Evolutionary conservation across 345 rosid genomes (phyloP), one percentile per base, ranked within the genome.

Genomic region (Gossypium ekmanianum): DNA sequence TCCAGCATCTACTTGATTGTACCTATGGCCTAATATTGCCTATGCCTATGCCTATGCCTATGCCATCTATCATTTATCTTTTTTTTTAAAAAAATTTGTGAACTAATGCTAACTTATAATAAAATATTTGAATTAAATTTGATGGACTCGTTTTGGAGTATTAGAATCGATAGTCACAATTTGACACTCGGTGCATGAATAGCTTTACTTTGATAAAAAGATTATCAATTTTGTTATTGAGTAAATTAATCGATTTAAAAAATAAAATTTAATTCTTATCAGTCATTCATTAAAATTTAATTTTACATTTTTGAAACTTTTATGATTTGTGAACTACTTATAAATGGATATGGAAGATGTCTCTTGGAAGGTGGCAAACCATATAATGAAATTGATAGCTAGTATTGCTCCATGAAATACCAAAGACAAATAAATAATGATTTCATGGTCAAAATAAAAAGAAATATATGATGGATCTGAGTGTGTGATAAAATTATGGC

Each of bases 391-490:
- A 5, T 24, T 39, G 58, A 74, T 74, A 50, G 57, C 17, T 50
- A 1, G 3, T 45, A 9, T 47, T 41, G 16, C 52, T 34, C 18
- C 9, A 65, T 54, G 56, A 73, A n/a, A 58, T 47, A 78, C 48
- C 61, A 34, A 67, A 54, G 61, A 55, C n/a, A 54, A n/a, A 54
- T n/a, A 54, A 7, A n/a, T n/a, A 43, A 59, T 24, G 43, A 67
- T 78, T 77, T 50, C 10, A 58, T 29, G 13, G 80, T 76, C 78
- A 55, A 79, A 78, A 14, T 6, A 71, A 61, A 48, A 39, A 56
- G 56, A 70, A 79, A 47, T 22, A 65, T 58, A 58, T 9, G 18
- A 52, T 52, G 45, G 55, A 70, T 70, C 47, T 29, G 2, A 70
- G 59, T 51, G 52, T n/a, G 59, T 51, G 52, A 34, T 47, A 13